These are phyloP conservation scores for Eucalyptus rudis DNA, from an alignment of 345 rosid genomes.

Conservation along the genomic window DNA sequence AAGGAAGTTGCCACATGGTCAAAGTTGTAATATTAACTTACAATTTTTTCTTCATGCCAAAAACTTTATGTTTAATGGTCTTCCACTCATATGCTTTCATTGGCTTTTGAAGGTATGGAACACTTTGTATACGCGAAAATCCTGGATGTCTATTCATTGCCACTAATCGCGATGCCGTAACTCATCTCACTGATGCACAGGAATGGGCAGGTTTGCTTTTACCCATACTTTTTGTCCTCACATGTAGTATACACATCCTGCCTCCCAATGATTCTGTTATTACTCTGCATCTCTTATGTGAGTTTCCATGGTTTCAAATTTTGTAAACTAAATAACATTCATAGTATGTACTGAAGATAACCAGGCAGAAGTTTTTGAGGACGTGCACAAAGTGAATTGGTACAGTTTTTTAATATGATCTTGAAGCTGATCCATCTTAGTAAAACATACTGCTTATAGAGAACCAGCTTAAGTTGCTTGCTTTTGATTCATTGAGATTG, in stretches of 20 bases:
- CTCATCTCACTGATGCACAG: slow-evolving; percentile 89
- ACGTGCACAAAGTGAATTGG: background rate
- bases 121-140: slow-evolving; percentile 87
- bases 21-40: background rate
- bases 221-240: background rate
- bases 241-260: background rate
- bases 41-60: slow-evolving; percentile 3
- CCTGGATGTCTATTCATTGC: slow-evolving; percentile 95
- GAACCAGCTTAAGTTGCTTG: background rate
- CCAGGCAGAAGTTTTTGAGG: background rate
- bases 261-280: background rate
- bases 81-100: background rate
- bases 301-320: background rate
- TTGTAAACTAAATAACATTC: background rate
- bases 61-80: slow-evolving; percentile 26
- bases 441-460: background rate
- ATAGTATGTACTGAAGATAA: background rate
- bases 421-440: background rate
- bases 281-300: background rate
- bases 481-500: background rate
- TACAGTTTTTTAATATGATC: background rate
- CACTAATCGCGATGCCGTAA: slow-evolving; percentile 89
- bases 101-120: slow-evolving; percentile 53
- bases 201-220: slow-evolving; percentile 82
- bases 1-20: background rate